Evolutionary conservation across 2,329 filamentous ascomycete species (phyloP).

Genomic region (Trichoderma aggressivum): DNA sequence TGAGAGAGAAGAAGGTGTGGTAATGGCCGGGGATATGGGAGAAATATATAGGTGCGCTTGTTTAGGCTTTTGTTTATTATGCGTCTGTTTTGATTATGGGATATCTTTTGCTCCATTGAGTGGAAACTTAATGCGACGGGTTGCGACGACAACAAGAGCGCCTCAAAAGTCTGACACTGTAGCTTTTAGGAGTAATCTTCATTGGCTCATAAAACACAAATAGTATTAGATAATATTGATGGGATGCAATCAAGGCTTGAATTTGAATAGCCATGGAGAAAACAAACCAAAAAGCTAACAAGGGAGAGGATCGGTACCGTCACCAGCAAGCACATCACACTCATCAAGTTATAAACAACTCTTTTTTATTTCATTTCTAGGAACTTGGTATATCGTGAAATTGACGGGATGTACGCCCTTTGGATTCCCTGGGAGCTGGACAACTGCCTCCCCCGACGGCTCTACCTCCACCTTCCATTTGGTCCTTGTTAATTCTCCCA

Average conservation of each 20-base stretch:
- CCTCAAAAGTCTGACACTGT: neutral
- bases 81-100: neutral
- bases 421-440: constrained; percentile 27
- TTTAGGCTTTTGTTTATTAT: neutral
- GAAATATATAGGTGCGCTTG: neutral
- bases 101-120: neutral
- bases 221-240: neutral
- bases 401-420: constrained; percentile 31
- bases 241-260: neutral
- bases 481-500: constrained; percentile 47
- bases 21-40: neutral
- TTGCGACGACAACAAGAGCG: neutral
- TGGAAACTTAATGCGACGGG: neutral
- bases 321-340: neutral
- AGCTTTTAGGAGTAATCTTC: neutral
- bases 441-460: constrained; percentile 24
- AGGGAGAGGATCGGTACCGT: neutral
- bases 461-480: constrained; percentile 47
- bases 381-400: constrained; percentile 37
- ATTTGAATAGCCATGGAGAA: neutral
- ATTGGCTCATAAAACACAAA: neutral
- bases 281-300: neutral
- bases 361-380: constrained; percentile 23
- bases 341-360: neutral
- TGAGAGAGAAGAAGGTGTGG: neutral